Conservation (phyloP, 83 land plant genomes). For the Isoetes engelmannii region DNA sequence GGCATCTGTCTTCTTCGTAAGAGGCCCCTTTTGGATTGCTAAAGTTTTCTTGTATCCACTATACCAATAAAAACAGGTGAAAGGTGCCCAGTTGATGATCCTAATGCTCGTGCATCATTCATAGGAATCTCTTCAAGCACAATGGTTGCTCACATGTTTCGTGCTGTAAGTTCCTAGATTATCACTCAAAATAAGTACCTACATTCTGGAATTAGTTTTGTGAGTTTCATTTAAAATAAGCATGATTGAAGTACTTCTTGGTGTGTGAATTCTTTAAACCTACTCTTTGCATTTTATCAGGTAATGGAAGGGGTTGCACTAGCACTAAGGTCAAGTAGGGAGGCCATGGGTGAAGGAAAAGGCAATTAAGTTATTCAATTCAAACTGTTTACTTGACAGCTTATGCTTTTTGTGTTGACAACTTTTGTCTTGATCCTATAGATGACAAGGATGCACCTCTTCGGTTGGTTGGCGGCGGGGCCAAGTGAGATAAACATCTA, state of each 20-base stretch:
- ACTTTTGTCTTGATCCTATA: neutral
- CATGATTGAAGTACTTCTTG: neutral
- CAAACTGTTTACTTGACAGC: neutral
- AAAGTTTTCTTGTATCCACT: no score
- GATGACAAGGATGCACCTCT: slow-evolving; percentile 23
- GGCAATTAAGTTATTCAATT: neutral
- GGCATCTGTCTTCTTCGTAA: no score
- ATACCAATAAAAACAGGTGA: slow-evolving; percentile 19
- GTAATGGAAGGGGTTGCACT: slow-evolving; percentile 46
- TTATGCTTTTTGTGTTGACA: neutral
- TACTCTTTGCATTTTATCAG: slow-evolving; percentile 6
- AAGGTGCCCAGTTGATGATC: slow-evolving; percentile 42
- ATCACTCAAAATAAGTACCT: neutral
- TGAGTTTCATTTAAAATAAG: neutral
- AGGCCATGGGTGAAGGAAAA: slow-evolving; percentile 23
- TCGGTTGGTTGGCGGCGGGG: slow-evolving; percentile 43
- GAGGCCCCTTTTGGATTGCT: no score
- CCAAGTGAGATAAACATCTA: slow-evolving; percentile 19
- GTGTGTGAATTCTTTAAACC: neutral
- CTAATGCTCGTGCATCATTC: slow-evolving; percentile 35
- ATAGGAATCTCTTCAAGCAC: slow-evolving; percentile 35
- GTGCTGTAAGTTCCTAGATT: slow-evolving; percentile 23
- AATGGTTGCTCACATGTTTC: slow-evolving; percentile 24
- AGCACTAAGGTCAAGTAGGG: slow-evolving; percentile 34
- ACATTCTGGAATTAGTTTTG: neutral